A percentile compares a stretch with the other conserved stretches of the same genome.
Evolutionary conservation across 257 asterid species (phyloP).

Genomic region (Lycium ferocissimum): DNA sequence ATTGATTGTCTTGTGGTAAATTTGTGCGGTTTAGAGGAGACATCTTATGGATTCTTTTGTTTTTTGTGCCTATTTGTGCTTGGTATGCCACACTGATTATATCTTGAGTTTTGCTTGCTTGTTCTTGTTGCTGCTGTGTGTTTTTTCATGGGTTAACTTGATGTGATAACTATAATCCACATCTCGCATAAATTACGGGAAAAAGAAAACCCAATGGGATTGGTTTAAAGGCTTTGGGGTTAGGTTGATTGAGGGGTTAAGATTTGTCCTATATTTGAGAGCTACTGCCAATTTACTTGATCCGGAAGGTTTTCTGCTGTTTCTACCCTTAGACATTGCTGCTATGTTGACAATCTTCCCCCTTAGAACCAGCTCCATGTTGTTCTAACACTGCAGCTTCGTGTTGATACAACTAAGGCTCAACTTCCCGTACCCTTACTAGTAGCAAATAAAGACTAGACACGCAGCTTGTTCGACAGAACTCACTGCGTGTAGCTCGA

Average conservation of each 20-base stretch:
- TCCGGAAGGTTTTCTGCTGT: not conserved
- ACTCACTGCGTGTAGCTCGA: no score
- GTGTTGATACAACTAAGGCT: no score
- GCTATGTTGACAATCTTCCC: no score
- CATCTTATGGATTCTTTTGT: constrained; percentile 1
- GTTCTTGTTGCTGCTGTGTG: not conserved
- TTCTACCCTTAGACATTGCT: no score
- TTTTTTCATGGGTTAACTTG: not conserved
- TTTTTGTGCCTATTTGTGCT: not conserved
- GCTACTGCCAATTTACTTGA: not conserved
- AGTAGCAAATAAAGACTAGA: no score
- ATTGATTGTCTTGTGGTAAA: constrained; percentile 4
- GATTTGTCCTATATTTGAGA: constrained; percentile 12
- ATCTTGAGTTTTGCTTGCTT: not conserved
- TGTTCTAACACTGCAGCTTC: no score
- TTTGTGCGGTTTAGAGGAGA: not conserved
- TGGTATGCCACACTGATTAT: not conserved
- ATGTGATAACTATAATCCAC: not conserved
- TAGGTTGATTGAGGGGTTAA: not conserved
- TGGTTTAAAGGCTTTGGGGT: not conserved
- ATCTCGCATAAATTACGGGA: not conserved
- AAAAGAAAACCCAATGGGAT: not conserved
- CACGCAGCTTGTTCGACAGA: no score
- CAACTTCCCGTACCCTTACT: no score
- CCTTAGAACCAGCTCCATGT: no score